Evolutionary conservation across 805 yeast genomes (phyloP), one percentile per base, ranked within the genome.

Genomic region (Suhomyces kilbournensis): DNA sequence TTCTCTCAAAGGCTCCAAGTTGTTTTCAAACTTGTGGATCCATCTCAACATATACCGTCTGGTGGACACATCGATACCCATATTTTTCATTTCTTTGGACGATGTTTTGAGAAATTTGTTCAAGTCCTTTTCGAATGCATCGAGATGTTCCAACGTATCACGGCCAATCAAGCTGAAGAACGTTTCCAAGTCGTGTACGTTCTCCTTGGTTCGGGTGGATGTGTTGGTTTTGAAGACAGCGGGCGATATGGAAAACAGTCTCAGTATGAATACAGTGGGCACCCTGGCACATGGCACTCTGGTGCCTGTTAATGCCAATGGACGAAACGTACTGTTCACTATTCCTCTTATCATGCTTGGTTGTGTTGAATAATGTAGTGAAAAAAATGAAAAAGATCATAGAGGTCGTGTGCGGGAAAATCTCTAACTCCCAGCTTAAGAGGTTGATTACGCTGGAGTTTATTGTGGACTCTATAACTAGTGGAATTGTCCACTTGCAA

Each of bases 161-260:
- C 97, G 83, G 2, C 98, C 98, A 52, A 93, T 90, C 60, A 78
- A 80, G n/a, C 67, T 71, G 50, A 93, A 77, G 63, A 93, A 93
- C 0, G 91, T 74, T 53, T 79, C 73, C 40, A 88, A 90, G 64
- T 89, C 94, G 50, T 73, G 73, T 32, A 75, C 79, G 54, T 75
- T 75, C 52, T 70, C 78, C 56, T 71, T 74, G 44, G 78, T 75
- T 57, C 72, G 60, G 10, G 77, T 71, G 32, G 78, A 74, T 10
- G 92, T 14, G 84, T 81, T 56, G 85, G 89, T 60, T 66, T 60
- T 47, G 84, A 45, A 52, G 9, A 53, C 49, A 7, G 51, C 39
- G 22, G 50, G 19, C 14, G 53, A 43, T 9, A 50, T 44, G 38
- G 57, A 54, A 46, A 56, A 56, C 22, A 53, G 46, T 46, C 50